A percentile compares a stretch with the other conserved stretches of the same genome.
phyloP scores from a whole-genome alignment of 768 basidiomycete species.

The Hirschioporus abietinus region DNA sequence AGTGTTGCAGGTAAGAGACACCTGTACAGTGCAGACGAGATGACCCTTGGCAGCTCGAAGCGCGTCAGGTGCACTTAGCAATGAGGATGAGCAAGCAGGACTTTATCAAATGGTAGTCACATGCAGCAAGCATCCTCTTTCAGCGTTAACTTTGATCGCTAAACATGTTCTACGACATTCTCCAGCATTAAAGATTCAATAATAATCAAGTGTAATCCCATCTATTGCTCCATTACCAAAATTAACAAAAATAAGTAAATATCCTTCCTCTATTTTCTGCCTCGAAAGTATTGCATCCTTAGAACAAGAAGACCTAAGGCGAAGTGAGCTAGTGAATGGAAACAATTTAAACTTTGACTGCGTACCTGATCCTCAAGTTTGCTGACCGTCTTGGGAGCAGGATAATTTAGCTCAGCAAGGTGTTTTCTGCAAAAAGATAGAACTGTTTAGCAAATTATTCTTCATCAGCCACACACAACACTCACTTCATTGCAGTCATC shows the following conservation, averaged over 20 bases:
- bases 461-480: not conserved
- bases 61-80: not conserved
- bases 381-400: constrained; percentile 83
- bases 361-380: constrained; percentile 85
- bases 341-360: not conserved
- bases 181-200: not conserved
- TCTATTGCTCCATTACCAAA: not conserved
- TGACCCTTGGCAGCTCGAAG: too few species aligned
- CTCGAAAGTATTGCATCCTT: constrained; percentile 5
- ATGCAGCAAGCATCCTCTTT: not conserved
- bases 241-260: not conserved
- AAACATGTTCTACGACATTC: not conserved
- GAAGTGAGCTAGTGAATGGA: constrained; percentile 14
- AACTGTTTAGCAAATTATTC: not conserved
- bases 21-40: too few species aligned
- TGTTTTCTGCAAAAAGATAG: constrained; percentile 56
- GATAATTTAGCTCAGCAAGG: constrained; percentile 82
- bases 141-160: not conserved
- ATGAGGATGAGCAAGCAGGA: not conserved
- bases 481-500: constrained; percentile 75
- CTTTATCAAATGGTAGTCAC: not conserved
- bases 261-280: not conserved
- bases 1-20: not conserved
- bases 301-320: constrained; percentile 39
- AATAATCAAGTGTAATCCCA: not conserved